Base-by-base conservation (phyloP, 2,329 filamentous ascomycete species). In the Neonectria magnoliae region DNA sequence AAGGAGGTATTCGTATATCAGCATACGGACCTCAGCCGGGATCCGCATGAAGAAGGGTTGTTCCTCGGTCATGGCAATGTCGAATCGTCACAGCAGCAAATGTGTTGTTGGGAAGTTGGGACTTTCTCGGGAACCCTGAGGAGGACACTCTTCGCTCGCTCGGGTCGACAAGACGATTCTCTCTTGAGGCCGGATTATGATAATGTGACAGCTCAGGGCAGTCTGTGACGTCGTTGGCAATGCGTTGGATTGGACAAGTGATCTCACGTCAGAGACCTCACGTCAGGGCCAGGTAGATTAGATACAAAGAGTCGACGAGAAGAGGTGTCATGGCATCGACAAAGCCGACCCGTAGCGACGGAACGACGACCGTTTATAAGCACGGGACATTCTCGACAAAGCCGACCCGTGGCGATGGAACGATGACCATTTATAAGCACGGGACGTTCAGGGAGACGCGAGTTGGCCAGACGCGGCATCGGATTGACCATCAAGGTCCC, bases 1-100 rank as follows among this genome's bases (percentile, higher is more conserved):
- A 48, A 85, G 79, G 13, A 85, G 78, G 45, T 82, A 77, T 13
- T 76, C 71, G 68, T 82, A 83, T 61, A 83, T 81, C 65, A 82
- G 70, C 64, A 82, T 72, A 27, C 81, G 81, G 56, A 83, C 75
- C 70, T 83, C 81, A 8, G 76, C 71, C 8, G 81, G 82, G 27
- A 80, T 73, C 42, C 72, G 71, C 73, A 82, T 68, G 27, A 81
- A 67, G 29, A 64, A 63, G 9, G 74, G 62, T 20, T 33, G 48
- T 50, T 71, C 58, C 48, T 67, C 55, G 36, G 64, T 44, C 71
- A 73, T 75, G 62, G 56, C 64, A 52, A 36, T 54, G 54, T 18
- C 36, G 20, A n/a, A 27, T 53, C 27, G 45, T 56, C 44, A 54
- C 44, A 31, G 27, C 38, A 51, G 52, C 25, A 33, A 44, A 2